Conservation (phyloP, 1,284 basidiomycete species). For the Singerocomus rubriflavus region DNA sequence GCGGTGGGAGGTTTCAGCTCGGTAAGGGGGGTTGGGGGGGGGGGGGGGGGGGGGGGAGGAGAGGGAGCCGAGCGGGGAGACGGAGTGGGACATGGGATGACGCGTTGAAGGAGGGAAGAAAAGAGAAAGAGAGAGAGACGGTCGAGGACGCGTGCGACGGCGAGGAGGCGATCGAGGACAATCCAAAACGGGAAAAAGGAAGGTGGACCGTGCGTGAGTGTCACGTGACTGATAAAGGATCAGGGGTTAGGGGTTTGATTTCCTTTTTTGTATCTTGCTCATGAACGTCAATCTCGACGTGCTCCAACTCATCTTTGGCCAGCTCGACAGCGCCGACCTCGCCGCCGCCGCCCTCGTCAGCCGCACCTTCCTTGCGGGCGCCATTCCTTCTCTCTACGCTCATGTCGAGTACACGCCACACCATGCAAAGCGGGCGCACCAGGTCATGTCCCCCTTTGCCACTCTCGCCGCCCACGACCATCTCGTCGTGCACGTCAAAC, state of each 20-base stretch:
- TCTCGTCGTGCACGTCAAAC: constrained; percentile 55
- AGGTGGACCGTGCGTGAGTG: constrained; percentile 24
- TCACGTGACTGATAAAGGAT: constrained; percentile 17
- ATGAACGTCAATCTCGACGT: constrained; percentile 65
- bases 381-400: constrained; percentile 58
- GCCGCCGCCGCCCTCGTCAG: constrained; percentile 58
- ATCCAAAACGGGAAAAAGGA: constrained; percentile 18
- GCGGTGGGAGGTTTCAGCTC: too few species aligned
- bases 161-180: constrained; percentile 22
- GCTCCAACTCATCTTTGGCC: constrained; percentile 57
- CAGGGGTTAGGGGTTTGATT: constrained; percentile 6
- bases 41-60: constrained; percentile 48
- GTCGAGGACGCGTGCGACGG: constrained; percentile 20
- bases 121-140: constrained; percentile 7
- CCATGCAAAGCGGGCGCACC: constrained; percentile 51
- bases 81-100: constrained; percentile 22
- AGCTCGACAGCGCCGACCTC: constrained; percentile 53
- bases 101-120: constrained; percentile 4
- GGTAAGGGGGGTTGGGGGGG: constrained; percentile 32
- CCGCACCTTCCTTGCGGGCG: constrained; percentile 57
- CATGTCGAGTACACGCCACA: constrained; percentile 49
- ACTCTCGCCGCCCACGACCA: constrained; percentile 49
- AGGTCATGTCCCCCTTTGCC: constrained; percentile 58
- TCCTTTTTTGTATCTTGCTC: neutral
- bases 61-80: constrained; percentile 53